Base-by-base conservation (phyloP, 2,329 filamentous ascomycete species). In the Penicillium sp. region DNA sequence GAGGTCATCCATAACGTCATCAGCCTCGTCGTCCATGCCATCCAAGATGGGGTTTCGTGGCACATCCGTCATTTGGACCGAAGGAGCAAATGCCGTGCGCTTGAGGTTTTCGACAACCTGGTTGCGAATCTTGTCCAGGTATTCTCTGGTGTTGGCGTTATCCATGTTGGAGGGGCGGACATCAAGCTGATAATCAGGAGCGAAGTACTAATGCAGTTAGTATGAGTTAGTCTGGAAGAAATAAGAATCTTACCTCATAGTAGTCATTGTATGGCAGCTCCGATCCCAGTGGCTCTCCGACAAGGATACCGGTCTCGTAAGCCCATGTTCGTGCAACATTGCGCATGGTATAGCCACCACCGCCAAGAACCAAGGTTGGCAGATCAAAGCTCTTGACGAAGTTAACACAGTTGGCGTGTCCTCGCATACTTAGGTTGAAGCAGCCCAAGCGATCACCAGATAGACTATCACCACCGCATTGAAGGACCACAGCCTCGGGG, bases 251-350 rank as follows among this genome's bases (percentile, higher is more conserved):
- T 71, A 83, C 82, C 73, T 89, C 86, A 70, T 97, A 97, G 75
- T 97, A 97, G 79, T 97, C 93, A 63, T 96, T 97, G 75, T 92
- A 97, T 0, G 93, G 93, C 41, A 97, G 82, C n/a, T 90, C 87
- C 6, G 89, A 83, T 12, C 86, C 83, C 83, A 97, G 90, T 31
- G 90, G 83, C 59, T 93, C 86, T 29, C 90, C 90, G 21, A 97
- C 90, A 9, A 97, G 83, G 58, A 92, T 84, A 64, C 93, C 93
- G 65, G 77, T 89, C 85, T 97, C 78, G 66, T 80, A 84, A 23
- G 80, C 80, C 85, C 84, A 87, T 1, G 86, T 88, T 49, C 86
- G 80, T 44, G 81, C 79, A 50, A 83, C 81, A 59, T 83, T 89
- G 53, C 86, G 80, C 85, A 89, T 89, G 0, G 86, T 89, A 68